Conservation (phyloP, 1,284 basidiomycete species). For the Tilletia walkeri region DNA sequence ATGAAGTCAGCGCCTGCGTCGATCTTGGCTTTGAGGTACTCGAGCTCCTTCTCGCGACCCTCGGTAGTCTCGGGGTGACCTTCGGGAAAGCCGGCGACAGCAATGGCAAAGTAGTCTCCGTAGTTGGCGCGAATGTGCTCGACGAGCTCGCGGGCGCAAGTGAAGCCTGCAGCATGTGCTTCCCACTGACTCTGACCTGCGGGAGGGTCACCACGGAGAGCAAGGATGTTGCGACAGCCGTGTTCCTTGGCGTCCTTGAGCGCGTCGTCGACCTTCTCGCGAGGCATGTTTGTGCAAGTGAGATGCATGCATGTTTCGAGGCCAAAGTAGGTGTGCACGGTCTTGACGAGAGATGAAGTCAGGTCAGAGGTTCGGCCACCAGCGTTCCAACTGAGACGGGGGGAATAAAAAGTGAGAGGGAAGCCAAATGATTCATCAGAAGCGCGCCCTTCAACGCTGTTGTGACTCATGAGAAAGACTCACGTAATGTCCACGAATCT, state of each 20-base stretch:
- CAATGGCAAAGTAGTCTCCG: conserved; percentile 54
- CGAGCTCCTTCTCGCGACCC: conserved; percentile 66
- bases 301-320: conserved; percentile 56
- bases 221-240: conserved; percentile 92
- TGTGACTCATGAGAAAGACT: background rate
- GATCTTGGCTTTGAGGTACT: conserved; percentile 81
- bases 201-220: conserved; percentile 70
- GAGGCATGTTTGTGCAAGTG: conserved; percentile 66
- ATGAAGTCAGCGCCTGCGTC: conserved; percentile 85
- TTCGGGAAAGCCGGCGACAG: conserved; percentile 62
- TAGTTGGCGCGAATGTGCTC: conserved; percentile 51
- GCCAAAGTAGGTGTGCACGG: conserved; percentile 58
- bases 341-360: conserved; percentile 78
- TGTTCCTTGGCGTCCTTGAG: conserved; percentile 85
- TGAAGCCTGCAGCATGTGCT: conserved; percentile 50
- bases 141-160: conserved; percentile 50
- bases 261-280: conserved; percentile 86
- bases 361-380: conserved; percentile 74
- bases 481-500: conserved; percentile 18
- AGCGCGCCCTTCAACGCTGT: no score
- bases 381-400: conserved; percentile 58
- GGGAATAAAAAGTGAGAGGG: no score
- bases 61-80: conserved; percentile 61
- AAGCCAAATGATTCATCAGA: no score
- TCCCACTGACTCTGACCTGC: conserved; percentile 60